These are phyloP conservation scores for Sclerotinia spermophila DNA, from an alignment of 2,329 filamentous ascomycete species.

Conservation along the genomic window DNA sequence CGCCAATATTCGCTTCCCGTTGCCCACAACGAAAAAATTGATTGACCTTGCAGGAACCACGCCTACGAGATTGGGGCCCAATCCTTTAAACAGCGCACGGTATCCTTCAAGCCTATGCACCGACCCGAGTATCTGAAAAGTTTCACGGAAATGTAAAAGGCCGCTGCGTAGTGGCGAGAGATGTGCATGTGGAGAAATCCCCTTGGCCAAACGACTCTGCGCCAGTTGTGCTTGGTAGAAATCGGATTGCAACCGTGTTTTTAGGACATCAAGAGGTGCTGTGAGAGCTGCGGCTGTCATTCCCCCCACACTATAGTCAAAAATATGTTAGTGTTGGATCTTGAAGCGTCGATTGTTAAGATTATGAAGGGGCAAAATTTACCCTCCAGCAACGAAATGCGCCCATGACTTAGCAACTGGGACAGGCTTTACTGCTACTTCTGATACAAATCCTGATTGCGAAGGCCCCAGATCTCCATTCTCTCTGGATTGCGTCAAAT, in stretches of 20 bases:
- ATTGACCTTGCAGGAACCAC: constrained; percentile 87
- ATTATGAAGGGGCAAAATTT: constrained; percentile 39
- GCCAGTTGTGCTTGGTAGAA: constrained; percentile 85
- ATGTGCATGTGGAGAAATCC: constrained; percentile 47
- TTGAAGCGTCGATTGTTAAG: not conserved
- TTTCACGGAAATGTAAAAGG: constrained; percentile 75
- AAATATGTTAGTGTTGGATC: constrained; percentile 17
- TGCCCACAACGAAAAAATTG: constrained; percentile 92
- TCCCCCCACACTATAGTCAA: constrained; percentile 64
- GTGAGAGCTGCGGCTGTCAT: constrained; percentile 93
- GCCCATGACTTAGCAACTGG: constrained; percentile 78
- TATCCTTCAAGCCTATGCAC: constrained; percentile 80
- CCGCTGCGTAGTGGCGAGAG: constrained; percentile 64
- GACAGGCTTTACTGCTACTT: constrained; percentile 38
- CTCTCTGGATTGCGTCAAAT: constrained; percentile 50
- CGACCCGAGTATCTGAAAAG: constrained; percentile 75
- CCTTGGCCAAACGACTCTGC: constrained; percentile 57
- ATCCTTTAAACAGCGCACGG: constrained; percentile 86
- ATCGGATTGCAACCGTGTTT: constrained; percentile 89
- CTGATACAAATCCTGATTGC: constrained; percentile 40
- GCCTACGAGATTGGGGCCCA: constrained; percentile 85
- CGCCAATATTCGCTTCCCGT: constrained; percentile 79
- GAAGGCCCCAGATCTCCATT: constrained; percentile 53
- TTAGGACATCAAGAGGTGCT: constrained; percentile 87
- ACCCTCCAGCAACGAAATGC: constrained; percentile 90